Evolutionary conservation across 1,284 basidiomycete species (phyloP), one percentile per base, ranked within the genome.

Genomic region (Ustilago vetiveriae): DNA sequence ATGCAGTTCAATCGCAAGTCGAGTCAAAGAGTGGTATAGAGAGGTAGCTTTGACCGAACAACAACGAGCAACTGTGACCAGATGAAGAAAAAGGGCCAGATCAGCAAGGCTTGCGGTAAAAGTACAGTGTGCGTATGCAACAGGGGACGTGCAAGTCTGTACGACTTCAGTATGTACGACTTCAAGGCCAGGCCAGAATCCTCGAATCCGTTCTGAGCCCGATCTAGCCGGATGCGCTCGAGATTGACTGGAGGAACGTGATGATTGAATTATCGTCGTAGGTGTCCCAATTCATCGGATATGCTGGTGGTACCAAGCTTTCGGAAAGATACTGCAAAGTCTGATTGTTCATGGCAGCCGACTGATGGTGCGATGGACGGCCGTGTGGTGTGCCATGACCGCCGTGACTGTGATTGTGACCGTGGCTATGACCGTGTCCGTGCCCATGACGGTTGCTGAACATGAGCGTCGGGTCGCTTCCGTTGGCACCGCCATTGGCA

Each of bases 261-360:
- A 71, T 71, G 49, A 71, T 71, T n/a, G 52, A 57, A 40, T 71
- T 71, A 29, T 71, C 67, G 48, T 71, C 67, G 36, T 60, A 55
- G 10, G 67, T 64, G 21, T 65, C 67, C 67, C 67, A 71, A 30
- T 71, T 60, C 47, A 64, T 71, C 24, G 67, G 67, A 36, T 71
- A 71, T 23, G 62, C 53, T 1, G 67, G 67, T 6, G 67, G 67
- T n/a, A 65, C 56, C 14, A 71, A 32, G n/a, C 52, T 57, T 17
- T 71, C 67, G 6, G 60, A 65, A 11, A 71, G 30, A 22, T 56
- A 63, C 43, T 69, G 66, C 4, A 69, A 33, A 10, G 65, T 53
- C 23, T 51, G 29, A 21, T 38, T 48, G 45, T 47, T 47, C 41
- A 48, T 48, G 13, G 24, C 36, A 4, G 17, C 53, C 10, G 44